Base-by-base conservation (phyloP, 495 filamentous ascomycete genomes). In the Aspergillus sclerotioniger region DNA sequence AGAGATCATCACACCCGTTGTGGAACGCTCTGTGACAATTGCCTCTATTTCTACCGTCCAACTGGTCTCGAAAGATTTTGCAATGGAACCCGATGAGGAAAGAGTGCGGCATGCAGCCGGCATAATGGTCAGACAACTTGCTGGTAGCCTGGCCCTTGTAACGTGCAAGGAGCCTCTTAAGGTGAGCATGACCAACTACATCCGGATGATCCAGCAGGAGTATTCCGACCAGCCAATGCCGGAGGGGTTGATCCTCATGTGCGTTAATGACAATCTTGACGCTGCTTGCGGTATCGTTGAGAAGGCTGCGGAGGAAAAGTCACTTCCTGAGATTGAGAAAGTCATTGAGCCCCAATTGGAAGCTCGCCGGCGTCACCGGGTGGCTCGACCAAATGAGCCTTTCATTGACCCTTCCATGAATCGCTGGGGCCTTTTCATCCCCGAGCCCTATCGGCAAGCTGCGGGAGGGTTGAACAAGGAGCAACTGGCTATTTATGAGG, bases 261-360 rank as follows among this genome's bases (percentile, higher is more conserved):
- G 95, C 69, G 92, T 98, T 58, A 98, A 98, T 67, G 94, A 96
- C 55, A 99, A 99, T 70, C 80, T 98, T 29, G 94, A 99, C 61
- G 82, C 89, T 49, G 91, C 94, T 44, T 98, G 94, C 66, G 87
- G 82, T 51, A 87, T 96, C 57, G 91, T 99, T 28, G 94, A 98
- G 70, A 89, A 91, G 65, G 91, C 91, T 33, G 95, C 94, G 9
- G 93, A 97, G 68, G 89, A 94, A 62, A 91, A 91, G 53, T 92
- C 93, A 12, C 78, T 96, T 32, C 88, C 90, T 13, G 93, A 98
- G 69, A 96, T 99, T 59, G 92, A 98, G 65, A 88, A 92, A 55
- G 87, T 94, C 65, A 88, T 99, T 56, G 88, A 90, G 62, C 70
- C 71, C 13, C 87, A 91, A 56, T 73, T 97, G 16, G 83, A 91